Evolutionary conservation across 257 asterid species (phyloP).

Genomic region (Datura wrightii): DNA sequence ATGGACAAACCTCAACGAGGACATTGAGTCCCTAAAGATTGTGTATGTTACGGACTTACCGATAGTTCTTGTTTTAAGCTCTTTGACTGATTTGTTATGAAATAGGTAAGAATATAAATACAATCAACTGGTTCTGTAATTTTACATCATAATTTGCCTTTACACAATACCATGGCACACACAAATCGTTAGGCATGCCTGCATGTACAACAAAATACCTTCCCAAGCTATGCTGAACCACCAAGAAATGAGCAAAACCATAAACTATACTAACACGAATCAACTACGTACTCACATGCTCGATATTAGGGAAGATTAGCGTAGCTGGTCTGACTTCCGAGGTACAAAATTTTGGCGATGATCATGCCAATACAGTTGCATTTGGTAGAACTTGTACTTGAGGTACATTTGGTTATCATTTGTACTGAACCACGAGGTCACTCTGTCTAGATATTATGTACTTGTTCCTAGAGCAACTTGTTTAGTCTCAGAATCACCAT

Average conservation of each 20-base stretch:
- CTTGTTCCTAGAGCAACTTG: slow-evolving; percentile 26
- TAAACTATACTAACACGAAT: not conserved
- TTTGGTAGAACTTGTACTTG: not conserved
- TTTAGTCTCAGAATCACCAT: not conserved
- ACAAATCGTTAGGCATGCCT: not conserved
- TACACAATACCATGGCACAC: not conserved
- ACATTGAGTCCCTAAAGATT: too few relatives aligned
- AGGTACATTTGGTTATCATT: not conserved
- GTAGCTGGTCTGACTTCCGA: not conserved
- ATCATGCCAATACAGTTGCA: not conserved
- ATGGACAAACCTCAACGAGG: too few relatives aligned
- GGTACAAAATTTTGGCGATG: slow-evolving; percentile 6
- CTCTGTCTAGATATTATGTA: slow-evolving; percentile 25
- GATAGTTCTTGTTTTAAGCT: too few relatives aligned
- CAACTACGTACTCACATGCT: not conserved
- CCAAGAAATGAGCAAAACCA: not conserved
- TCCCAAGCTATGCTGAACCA: not conserved
- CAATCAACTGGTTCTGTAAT: not conserved
- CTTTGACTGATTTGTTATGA: too few relatives aligned
- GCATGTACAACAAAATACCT: not conserved
- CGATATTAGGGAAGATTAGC: not conserved
- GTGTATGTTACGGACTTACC: too few relatives aligned
- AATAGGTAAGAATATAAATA: not conserved
- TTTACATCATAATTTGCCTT: slow-evolving; percentile 7
- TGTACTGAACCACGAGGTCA: not conserved